These are phyloP conservation scores for Salix udensis DNA, from an alignment of 345 rosid genomes.

Conservation along the genomic window DNA sequence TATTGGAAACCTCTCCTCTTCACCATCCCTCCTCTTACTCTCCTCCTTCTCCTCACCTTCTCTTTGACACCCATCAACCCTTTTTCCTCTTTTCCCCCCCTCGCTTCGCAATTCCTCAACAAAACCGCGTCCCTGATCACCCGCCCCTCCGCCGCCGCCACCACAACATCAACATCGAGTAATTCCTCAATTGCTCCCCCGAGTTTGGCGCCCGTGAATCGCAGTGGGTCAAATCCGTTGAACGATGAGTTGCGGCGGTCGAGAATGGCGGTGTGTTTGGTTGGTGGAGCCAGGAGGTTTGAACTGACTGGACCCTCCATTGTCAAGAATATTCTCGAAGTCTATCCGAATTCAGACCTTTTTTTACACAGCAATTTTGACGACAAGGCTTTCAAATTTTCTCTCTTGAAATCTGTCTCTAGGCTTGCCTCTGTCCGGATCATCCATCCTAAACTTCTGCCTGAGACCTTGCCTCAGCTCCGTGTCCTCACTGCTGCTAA, in stretches of 20 bases:
- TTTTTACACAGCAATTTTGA: slow-evolving; percentile 78
- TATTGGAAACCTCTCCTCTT: slow-evolving; percentile 14
- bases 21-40: slow-evolving; percentile 8
- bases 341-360: slow-evolving; percentile 80
- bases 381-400: slow-evolving; percentile 56
- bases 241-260: slow-evolving; percentile 19
- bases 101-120: slow-evolving; percentile 4
- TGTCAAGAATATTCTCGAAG: slow-evolving; percentile 52
- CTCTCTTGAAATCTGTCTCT: slow-evolving; percentile 58
- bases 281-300: slow-evolving; percentile 87
- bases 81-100: slow-evolving; percentile 15
- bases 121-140: not conserved
- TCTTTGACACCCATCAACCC: slow-evolving; percentile 3
- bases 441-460: slow-evolving; percentile 46
- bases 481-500: slow-evolving; percentile 72
- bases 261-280: slow-evolving; percentile 84
- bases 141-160: not conserved
- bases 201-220: not conserved
- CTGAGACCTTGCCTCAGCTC: slow-evolving; percentile 45
- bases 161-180: not conserved
- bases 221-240: not conserved
- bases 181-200: not conserved
- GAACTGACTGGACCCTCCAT: slow-evolving; percentile 92
- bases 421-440: slow-evolving; percentile 68
- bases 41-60: slow-evolving; percentile 12